Conservation (phyloP, 768 basidiomycete species). For the Ramaria sp. region DNA sequence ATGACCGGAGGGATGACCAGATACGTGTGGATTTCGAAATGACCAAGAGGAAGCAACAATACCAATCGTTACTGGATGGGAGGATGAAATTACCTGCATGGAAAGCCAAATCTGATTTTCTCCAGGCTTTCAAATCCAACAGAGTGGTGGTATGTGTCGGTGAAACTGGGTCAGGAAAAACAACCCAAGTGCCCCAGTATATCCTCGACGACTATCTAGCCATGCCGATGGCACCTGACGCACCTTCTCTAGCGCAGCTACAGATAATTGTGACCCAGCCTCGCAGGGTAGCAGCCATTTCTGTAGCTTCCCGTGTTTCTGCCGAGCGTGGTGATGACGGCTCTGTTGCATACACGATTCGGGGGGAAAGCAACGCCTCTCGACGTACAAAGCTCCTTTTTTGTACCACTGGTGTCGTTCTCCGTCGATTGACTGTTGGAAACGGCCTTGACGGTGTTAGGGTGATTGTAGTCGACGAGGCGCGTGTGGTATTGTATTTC, state of each 20-base stretch:
- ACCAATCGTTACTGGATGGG: slow-evolving; percentile 40
- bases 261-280: slow-evolving; percentile 81
- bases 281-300: slow-evolving; percentile 77
- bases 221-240: slow-evolving; percentile 29
- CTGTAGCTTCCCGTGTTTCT: slow-evolving; percentile 80
- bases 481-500: slow-evolving; percentile 20
- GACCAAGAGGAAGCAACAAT: slow-evolving; percentile 34
- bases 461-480: slow-evolving; percentile 89
- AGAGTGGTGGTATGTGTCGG: slow-evolving; percentile 79
- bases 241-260: neutral
- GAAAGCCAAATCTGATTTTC: slow-evolving; percentile 49
- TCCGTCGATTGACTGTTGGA: slow-evolving; percentile 65
- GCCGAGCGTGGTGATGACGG: slow-evolving; percentile 67
- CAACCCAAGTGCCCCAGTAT: slow-evolving; percentile 90
- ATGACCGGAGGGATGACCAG: slow-evolving; percentile 34
- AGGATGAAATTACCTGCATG: slow-evolving; percentile 72
- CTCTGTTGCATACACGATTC: slow-evolving; percentile 79
- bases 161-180: slow-evolving; percentile 90
- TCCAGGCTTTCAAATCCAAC: slow-evolving; percentile 42
- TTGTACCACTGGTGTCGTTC: slow-evolving; percentile 89
- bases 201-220: slow-evolving; percentile 56
- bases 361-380: slow-evolving; percentile 68
- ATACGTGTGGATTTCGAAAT: slow-evolving; percentile 44
- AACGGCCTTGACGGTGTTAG: slow-evolving; percentile 61
- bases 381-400: slow-evolving; percentile 69